Percentiles rank a stretch among this genome's conserved stretches.
Conservation (phyloP, 148 eudicot species). For the Rheum nobile region DNA sequence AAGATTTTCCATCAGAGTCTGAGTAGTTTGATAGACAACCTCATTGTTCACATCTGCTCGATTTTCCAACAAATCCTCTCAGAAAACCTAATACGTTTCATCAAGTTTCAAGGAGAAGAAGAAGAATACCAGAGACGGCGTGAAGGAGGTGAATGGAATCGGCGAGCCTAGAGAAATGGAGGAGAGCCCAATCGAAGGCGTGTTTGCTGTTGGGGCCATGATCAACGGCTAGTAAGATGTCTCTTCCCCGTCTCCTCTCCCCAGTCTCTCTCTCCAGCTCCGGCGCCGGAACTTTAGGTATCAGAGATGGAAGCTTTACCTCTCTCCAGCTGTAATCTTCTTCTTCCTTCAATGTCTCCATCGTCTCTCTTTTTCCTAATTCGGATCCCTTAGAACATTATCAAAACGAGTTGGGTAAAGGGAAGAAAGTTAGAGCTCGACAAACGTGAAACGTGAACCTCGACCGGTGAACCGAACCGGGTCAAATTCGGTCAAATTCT, state of each 20-base stretch:
- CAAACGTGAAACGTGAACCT: too few relatives aligned
- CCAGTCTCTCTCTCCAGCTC: slow-evolving; percentile 61
- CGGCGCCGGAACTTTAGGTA: slow-evolving; percentile 33
- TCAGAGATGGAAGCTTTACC: slow-evolving; percentile 39
- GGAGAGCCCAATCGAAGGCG: slow-evolving; percentile 79
- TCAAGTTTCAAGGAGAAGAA: background rate
- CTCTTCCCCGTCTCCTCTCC: slow-evolving; percentile 62
- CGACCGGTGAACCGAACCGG: too few relatives aligned
- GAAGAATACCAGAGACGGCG: slow-evolving; percentile 42
- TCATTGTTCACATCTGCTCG: slow-evolving; percentile 45
- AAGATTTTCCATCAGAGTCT: slow-evolving; percentile 65
- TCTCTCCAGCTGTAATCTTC: slow-evolving; percentile 52
- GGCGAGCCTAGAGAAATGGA: slow-evolving; percentile 46
- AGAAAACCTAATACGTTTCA: background rate
- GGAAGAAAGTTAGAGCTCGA: too few relatives aligned
- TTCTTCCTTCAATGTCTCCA: slow-evolving; percentile 19
- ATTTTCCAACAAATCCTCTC: background rate
- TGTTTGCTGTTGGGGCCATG: slow-evolving; percentile 80
- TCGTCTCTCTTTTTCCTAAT: background rate
- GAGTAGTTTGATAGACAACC: slow-evolving; percentile 41
- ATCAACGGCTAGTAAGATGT: slow-evolving; percentile 58
- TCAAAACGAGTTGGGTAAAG: background rate
- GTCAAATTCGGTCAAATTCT: too few relatives aligned
- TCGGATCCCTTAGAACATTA: background rate
- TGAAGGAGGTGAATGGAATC: slow-evolving; percentile 73